phyloP scores from a whole-genome alignment of 345 rosid genomes.

The Alliaria petiolata region DNA sequence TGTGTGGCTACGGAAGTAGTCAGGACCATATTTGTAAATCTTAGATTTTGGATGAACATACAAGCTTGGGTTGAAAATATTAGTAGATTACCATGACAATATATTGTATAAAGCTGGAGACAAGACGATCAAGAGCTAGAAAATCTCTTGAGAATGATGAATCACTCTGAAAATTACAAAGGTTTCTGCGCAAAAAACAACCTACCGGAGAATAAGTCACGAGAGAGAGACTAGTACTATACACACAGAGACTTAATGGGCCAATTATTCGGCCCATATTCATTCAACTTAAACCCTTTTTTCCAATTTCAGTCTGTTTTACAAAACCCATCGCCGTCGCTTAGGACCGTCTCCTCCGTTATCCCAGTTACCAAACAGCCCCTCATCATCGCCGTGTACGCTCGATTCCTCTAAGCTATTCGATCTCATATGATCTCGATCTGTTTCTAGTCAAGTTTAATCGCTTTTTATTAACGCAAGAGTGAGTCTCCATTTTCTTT shows the following conservation, averaged over 20 bases:
- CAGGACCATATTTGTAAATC: not conserved
- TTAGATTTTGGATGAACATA: not conserved
- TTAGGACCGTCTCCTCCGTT: not conserved
- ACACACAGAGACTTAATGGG: not conserved
- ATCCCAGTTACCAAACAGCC: not conserved
- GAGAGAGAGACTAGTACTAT: not conserved
- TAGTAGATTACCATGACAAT: not conserved
- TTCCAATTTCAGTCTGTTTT: not conserved
- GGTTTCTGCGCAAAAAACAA: not conserved
- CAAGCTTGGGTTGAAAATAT: not conserved
- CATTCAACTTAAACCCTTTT: not conserved
- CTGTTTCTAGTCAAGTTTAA: not conserved
- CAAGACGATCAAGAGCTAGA: no score
- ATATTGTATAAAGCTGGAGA: no score
- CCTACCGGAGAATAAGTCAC: not conserved
- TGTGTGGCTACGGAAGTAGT: not conserved
- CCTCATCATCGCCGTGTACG: not conserved
- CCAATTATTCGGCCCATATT: not conserved
- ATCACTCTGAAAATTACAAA: not conserved
- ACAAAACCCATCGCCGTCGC: conserved; percentile 6
- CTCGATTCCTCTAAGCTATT: not conserved
- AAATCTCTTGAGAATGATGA: no score
- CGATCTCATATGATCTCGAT: not conserved
- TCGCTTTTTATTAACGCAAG: not conserved
- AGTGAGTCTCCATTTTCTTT: not conserved